These are phyloP conservation scores for Pterocarpus macrocarpus DNA, from an alignment of 306 rosid genomes.

Conservation along the genomic window DNA sequence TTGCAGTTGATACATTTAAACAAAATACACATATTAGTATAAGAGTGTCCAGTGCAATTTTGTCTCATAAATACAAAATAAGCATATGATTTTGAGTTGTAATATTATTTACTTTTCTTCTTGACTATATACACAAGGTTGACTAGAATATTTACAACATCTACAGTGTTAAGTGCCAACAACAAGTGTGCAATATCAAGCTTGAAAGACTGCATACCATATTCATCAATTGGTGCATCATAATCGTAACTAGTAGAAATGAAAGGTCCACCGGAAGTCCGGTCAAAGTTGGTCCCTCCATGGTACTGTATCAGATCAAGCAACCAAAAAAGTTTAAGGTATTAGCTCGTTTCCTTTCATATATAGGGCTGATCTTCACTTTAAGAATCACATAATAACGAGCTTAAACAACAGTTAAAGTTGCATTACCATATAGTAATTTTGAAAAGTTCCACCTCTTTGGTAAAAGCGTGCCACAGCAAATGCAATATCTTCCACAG, in stretches of 20 bases:
- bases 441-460: slow-evolving; percentile 92
- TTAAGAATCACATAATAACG: neutral
- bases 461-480: slow-evolving; percentile 87
- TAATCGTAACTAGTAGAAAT: slow-evolving; percentile 92
- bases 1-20: slow-evolving; percentile 27
- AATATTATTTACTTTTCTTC: neutral
- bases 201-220: slow-evolving; percentile 66
- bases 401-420: slow-evolving; percentile 24
- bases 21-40: neutral
- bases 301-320: slow-evolving; percentile 76
- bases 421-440: slow-evolving; percentile 87
- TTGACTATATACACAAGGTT: no score
- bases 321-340: slow-evolving; percentile 43
- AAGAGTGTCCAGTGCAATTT: neutral
- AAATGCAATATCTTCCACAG: slow-evolving; percentile 47
- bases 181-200: neutral
- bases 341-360: slow-evolving; percentile 23
- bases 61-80: no score
- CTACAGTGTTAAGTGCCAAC: no score
- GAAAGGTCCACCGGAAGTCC: slow-evolving; percentile 90
- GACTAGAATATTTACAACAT: no score
- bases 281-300: slow-evolving; percentile 95
- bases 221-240: slow-evolving; percentile 96
- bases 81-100: no score
- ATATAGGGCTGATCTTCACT: neutral